phyloP scores from a whole-genome alignment of 495 filamentous ascomycete species.

The Penicillium silybi region DNA sequence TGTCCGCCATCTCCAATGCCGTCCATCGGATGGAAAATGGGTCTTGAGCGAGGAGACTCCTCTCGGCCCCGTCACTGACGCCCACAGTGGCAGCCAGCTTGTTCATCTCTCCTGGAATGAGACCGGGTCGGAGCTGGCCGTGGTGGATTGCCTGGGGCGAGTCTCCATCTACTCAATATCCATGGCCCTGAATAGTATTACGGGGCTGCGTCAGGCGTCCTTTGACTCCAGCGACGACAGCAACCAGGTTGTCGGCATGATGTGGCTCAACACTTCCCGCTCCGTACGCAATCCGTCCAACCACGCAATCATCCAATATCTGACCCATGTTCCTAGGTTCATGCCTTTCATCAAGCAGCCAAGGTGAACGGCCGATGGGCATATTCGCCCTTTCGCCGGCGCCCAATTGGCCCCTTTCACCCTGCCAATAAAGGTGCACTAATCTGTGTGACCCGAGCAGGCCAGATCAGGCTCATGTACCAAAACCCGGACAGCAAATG shows the following conservation, averaged over 20 bases:
- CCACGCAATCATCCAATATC: background rate
- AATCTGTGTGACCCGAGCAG: slow-evolving; percentile 65
- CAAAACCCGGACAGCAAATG: slow-evolving; percentile 64
- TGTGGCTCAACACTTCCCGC: slow-evolving; percentile 70
- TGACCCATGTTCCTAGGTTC: slow-evolving; percentile 28
- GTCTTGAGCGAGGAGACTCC: slow-evolving; percentile 61
- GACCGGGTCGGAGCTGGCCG: slow-evolving; percentile 67
- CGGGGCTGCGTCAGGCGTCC: slow-evolving; percentile 48
- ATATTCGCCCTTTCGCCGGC: slow-evolving; percentile 46
- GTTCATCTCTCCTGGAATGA: slow-evolving; percentile 81
- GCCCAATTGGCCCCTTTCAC: slow-evolving; percentile 59
- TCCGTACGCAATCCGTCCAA: slow-evolving; percentile 37
- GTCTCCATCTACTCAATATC: slow-evolving; percentile 62
- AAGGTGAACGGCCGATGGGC: slow-evolving; percentile 49
- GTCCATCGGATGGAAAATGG: slow-evolving; percentile 70
- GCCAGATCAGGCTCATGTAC: slow-evolving; percentile 65
- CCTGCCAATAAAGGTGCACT: slow-evolving; percentile 65
- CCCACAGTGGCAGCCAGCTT: slow-evolving; percentile 50
- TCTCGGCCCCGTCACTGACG: slow-evolving; percentile 38
- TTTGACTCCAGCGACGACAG: slow-evolving; percentile 66
- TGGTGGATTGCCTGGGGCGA: slow-evolving; percentile 69
- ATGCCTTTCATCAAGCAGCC: slow-evolving; percentile 49
- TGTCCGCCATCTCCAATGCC: slow-evolving; percentile 66
- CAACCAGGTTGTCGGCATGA: slow-evolving; percentile 72
- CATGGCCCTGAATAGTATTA: slow-evolving; percentile 64